These are phyloP conservation scores for Alternaria atra DNA, from an alignment of 2,329 filamentous ascomycete species.

Conservation along the genomic window DNA sequence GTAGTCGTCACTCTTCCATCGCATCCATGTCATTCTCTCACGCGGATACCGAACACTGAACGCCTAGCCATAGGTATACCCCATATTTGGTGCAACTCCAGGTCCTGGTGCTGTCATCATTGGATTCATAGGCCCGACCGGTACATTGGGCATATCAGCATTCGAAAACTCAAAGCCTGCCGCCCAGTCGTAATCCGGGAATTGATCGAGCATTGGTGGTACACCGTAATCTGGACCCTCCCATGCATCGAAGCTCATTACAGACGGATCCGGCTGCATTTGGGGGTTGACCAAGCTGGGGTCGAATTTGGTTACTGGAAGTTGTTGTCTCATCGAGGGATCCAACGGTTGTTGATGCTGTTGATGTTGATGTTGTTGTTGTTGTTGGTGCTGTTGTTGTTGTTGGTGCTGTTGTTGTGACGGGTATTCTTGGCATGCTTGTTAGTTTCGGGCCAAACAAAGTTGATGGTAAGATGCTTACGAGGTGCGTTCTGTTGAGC, in stretches of 20 bases:
- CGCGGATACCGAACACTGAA: background rate
- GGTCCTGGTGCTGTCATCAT: constrained; percentile 26
- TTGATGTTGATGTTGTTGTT: background rate
- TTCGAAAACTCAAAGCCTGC: constrained; percentile 48
- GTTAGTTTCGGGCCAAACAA: constrained; percentile 16
- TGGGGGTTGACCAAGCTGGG: constrained; percentile 35
- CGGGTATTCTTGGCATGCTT: constrained; percentile 25
- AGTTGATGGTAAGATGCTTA: constrained; percentile 25
- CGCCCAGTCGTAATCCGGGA: constrained; percentile 52
- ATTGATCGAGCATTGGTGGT: constrained; percentile 46
- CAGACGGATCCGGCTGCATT: constrained; percentile 28
- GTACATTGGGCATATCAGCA: constrained; percentile 36
- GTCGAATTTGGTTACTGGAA: constrained; percentile 39
- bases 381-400: background rate
- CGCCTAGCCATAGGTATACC: constrained; percentile 38
- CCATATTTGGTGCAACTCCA: constrained; percentile 31
- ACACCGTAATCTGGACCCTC: constrained; percentile 41
- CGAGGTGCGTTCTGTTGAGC: constrained; percentile 40
- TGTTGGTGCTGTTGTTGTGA: constrained; percentile 25
- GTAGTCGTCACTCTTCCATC: background rate
- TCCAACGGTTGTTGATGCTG: constrained; percentile 23
- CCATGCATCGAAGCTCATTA: constrained; percentile 41
- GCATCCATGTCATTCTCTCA: background rate
- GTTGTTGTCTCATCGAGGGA: constrained; percentile 25
- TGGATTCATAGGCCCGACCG: constrained; percentile 29